phyloP scores from a whole-genome alignment of 2,329 filamentous ascomycete species.

The Ophiostoma sp. region DNA sequence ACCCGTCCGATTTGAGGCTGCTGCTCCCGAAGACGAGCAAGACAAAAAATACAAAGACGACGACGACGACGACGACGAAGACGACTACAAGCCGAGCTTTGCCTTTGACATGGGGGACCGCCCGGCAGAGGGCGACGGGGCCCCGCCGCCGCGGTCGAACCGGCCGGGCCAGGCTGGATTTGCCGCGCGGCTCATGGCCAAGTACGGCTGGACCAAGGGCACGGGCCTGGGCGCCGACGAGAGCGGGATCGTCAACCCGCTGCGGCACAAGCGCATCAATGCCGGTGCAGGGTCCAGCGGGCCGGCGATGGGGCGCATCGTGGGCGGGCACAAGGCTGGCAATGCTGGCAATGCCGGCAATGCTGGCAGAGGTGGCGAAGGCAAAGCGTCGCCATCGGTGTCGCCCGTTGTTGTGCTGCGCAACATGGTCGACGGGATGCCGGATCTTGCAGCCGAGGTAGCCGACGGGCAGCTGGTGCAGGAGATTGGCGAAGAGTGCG shows the following conservation, averaged over 20 bases:
- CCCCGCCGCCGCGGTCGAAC: slow-evolving; percentile 44
- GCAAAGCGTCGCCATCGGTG: not conserved
- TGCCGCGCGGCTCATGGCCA: slow-evolving; percentile 81
- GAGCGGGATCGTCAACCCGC: slow-evolving; percentile 76
- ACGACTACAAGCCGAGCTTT: slow-evolving; percentile 19
- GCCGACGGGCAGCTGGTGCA: slow-evolving; percentile 66
- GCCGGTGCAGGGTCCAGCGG: slow-evolving; percentile 71
- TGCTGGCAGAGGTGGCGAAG: no score
- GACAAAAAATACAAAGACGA: slow-evolving; percentile 19
- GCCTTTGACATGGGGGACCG: not conserved
- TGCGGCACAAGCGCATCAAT: slow-evolving; percentile 84
- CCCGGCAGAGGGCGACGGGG: slow-evolving; percentile 22
- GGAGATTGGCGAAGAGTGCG: slow-evolving; percentile 93
- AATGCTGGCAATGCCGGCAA: no score
- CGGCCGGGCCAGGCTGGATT: slow-evolving; percentile 79
- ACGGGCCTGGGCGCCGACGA: slow-evolving; percentile 77
- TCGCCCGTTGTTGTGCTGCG: slow-evolving; percentile 75
- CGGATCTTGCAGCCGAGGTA: slow-evolving; percentile 70
- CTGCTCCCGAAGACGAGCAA: slow-evolving; percentile 33
- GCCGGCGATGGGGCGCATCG: slow-evolving; percentile 63
- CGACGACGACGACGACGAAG: slow-evolving; percentile 18
- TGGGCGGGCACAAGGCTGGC: slow-evolving; percentile 56
- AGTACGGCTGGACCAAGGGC: slow-evolving; percentile 90
- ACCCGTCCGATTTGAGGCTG: slow-evolving; percentile 62
- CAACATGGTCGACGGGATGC: slow-evolving; percentile 81